Conservation (phyloP, 1,284 basidiomycete species). For the Tilletia walkeri region DNA sequence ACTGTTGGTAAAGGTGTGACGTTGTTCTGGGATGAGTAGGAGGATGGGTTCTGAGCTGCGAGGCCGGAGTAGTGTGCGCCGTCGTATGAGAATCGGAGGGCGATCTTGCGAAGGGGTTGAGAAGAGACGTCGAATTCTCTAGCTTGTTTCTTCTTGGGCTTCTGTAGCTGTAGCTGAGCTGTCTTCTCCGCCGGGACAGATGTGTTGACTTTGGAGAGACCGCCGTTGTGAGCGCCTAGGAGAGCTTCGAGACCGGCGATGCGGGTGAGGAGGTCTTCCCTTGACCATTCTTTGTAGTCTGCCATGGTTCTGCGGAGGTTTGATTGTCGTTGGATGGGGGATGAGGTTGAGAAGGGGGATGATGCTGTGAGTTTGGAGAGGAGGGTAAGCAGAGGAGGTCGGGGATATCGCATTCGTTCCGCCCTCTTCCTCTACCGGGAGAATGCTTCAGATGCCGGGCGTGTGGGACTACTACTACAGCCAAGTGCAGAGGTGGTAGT, state of each 20-base stretch:
- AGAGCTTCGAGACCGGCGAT: constrained; percentile 63
- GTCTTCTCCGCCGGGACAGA: background rate
- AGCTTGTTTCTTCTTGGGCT: constrained; percentile 26
- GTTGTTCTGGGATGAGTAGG: constrained; percentile 58
- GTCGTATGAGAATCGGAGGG: constrained; percentile 85
- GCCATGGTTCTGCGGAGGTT: background rate
- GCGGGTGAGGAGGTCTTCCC: constrained; percentile 68
- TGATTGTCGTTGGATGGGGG: background rate
- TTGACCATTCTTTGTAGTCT: constrained; percentile 15
- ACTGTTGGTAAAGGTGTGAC: constrained; percentile 73
- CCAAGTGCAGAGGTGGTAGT: no score
- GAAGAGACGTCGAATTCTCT: constrained; percentile 66
- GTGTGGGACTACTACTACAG: no score
- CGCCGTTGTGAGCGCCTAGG: constrained; percentile 42
- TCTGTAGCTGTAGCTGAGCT: background rate
- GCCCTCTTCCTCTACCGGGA: no score
- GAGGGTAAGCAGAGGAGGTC: no score
- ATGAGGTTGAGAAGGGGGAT: background rate
- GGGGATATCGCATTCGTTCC: no score
- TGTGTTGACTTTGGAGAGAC: constrained; percentile 15
- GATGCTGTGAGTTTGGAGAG: no score
- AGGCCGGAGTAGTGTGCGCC: constrained; percentile 90
- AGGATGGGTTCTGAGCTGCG: constrained; percentile 59
- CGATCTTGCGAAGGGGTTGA: constrained; percentile 78
- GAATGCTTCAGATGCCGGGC: no score